Conservation (phyloP, 2,329 filamentous ascomycete species). For the Aspergillus sp. region DNA sequence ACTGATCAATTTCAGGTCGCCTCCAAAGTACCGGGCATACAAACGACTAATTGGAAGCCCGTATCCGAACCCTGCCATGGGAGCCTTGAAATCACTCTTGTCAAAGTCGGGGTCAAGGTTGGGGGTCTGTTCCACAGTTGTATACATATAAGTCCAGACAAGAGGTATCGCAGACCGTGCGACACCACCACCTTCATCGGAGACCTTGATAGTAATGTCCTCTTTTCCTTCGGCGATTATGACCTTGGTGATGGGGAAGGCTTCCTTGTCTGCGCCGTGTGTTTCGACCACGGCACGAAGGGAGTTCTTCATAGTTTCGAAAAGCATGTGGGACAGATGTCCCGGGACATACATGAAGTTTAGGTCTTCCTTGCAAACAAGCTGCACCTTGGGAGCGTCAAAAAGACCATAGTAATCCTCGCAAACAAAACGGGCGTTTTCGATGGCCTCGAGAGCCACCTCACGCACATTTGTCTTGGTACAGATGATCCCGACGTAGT, state of each 20-base stretch:
- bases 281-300: slow-evolving; percentile 94
- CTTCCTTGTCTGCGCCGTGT: slow-evolving; percentile 91
- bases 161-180: slow-evolving; percentile 88
- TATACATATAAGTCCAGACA: slow-evolving; percentile 99
- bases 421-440: slow-evolving; percentile 98
- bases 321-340: slow-evolving; percentile 99
- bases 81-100: slow-evolving; percentile 98
- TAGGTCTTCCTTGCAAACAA: slow-evolving; percentile 90
- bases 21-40: slow-evolving; percentile 96
- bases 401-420: slow-evolving; percentile 98
- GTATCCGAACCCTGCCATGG: slow-evolving; percentile 99
- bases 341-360: slow-evolving; percentile 99
- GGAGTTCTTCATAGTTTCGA: slow-evolving; percentile 98
- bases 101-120: slow-evolving; percentile 96
- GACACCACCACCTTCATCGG: slow-evolving; percentile 94
- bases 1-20: slow-evolving; percentile 94
- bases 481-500: slow-evolving; percentile 98
- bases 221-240: slow-evolving; percentile 97
- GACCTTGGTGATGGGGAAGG: slow-evolving; percentile 94
- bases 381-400: slow-evolving; percentile 92
- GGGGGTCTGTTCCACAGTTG: slow-evolving; percentile 93
- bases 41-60: slow-evolving; percentile 89
- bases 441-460: slow-evolving; percentile 93
- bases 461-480: slow-evolving; percentile 97
- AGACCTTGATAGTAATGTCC: slow-evolving; percentile 98